phyloP scores from a whole-genome alignment of 2,329 filamentous ascomycete genomes.

The Exophiala viscosa region DNA sequence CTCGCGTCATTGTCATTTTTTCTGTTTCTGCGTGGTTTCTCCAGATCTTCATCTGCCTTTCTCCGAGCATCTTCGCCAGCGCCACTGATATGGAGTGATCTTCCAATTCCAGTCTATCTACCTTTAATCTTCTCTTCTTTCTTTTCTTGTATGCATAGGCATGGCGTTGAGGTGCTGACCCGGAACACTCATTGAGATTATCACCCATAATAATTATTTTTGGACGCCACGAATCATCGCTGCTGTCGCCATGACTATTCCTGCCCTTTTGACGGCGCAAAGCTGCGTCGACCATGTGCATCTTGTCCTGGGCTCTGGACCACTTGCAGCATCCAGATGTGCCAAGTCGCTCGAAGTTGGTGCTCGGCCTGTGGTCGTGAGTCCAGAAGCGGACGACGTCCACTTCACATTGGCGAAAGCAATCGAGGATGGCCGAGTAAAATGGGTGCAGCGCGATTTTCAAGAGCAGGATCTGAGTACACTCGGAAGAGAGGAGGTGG shows the following conservation, averaged over 20 bases:
- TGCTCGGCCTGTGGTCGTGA: conserved; percentile 74
- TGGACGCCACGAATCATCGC: background rate
- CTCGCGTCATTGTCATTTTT: conserved; percentile 24
- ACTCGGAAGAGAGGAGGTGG: conserved; percentile 76
- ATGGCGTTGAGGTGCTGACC: conserved; percentile 16
- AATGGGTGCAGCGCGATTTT: conserved; percentile 53
- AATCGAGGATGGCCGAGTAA: conserved; percentile 41
- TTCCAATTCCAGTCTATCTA: conserved; percentile 7
- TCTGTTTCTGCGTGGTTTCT: conserved; percentile 7
- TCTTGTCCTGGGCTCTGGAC: conserved; percentile 79
- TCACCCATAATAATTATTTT: background rate
- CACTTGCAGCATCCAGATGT: conserved; percentile 81
- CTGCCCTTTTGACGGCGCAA: conserved; percentile 38
- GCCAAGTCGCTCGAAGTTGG: conserved; percentile 75
- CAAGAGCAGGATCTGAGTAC: conserved; percentile 66
- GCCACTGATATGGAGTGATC: conserved; percentile 1
- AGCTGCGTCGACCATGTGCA: conserved; percentile 52
- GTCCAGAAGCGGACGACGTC: conserved; percentile 60
- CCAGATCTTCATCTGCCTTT: conserved; percentile 3
- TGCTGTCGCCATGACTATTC: conserved; percentile 11
- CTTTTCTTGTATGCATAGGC: conserved; percentile 12
- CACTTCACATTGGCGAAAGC: conserved; percentile 54
- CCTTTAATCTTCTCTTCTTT: conserved; percentile 13
- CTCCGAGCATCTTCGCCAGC: conserved; percentile 7
- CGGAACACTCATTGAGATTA: background rate